Evolutionary conservation across 257 asterid species (phyloP).

Genomic region (Penstemon eatonii): DNA sequence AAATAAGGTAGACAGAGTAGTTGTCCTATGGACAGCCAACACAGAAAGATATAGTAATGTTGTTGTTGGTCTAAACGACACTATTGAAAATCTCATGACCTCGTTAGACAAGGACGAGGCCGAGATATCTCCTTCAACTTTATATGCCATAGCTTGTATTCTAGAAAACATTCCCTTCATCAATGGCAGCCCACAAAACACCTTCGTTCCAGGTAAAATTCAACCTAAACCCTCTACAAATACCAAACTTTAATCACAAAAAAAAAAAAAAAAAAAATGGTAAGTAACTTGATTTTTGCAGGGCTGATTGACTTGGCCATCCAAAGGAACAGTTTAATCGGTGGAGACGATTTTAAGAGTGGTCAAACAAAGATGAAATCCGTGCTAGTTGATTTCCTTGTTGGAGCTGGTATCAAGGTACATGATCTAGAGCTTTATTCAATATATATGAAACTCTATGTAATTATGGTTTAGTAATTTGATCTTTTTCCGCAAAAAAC

Average conservation of each 20-base stretch:
- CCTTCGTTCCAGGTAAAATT: constrained; percentile 83
- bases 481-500: constrained; percentile 10
- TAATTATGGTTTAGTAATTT: neutral
- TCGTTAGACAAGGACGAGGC: constrained; percentile 71
- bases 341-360: constrained; percentile 98
- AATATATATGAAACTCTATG: neutral
- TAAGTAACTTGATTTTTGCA: constrained; percentile 23
- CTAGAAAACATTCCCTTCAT: constrained; percentile 66
- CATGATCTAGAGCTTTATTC: neutral
- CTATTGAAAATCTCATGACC: constrained; percentile 72
- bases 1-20: constrained; percentile 77
- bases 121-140: constrained; percentile 65
- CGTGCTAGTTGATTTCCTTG: constrained; percentile 93
- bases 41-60: constrained; percentile 93
- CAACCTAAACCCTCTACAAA: neutral
- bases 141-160: constrained; percentile 59
- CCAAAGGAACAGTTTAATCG: constrained; percentile 75
- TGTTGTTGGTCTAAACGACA: constrained; percentile 83
- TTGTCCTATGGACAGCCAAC: constrained; percentile 98
- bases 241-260: neutral
- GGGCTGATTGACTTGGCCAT: constrained; percentile 90
- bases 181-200: constrained; percentile 99
- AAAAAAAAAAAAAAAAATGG: neutral
- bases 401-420: constrained; percentile 99
- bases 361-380: constrained; percentile 99